phyloP scores from a whole-genome alignment of 2,329 filamentous ascomycete genomes.

The Thelonectria rubi region DNA sequence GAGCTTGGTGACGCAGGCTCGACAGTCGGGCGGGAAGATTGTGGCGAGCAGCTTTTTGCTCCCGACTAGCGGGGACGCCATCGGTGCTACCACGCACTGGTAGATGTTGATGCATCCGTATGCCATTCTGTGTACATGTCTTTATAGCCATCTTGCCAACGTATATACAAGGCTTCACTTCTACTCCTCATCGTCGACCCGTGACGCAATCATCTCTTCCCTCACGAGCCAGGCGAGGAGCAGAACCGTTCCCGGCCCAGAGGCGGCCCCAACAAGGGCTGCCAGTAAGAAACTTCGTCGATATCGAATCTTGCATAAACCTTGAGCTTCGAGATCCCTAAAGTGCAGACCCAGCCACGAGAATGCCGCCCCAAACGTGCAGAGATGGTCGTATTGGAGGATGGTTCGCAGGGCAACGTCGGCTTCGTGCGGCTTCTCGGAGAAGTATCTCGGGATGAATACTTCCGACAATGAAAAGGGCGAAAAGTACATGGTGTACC shows the following conservation, averaged over 20 bases:
- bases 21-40: conserved; percentile 50
- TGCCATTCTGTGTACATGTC: not conserved
- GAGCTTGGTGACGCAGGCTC: conserved; percentile 46
- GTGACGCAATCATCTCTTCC: conserved; percentile 29
- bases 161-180: not conserved
- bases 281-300: conserved; percentile 5
- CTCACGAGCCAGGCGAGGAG: conserved; percentile 33
- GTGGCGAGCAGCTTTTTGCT: conserved; percentile 52
- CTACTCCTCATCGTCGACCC: not conserved
- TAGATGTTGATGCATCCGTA: not conserved
- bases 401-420: conserved; percentile 31
- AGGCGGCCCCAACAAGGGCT: not conserved
- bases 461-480: conserved; percentile 18
- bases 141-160: not conserved
- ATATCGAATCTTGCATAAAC: conserved; percentile 26
- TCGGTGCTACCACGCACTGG: conserved; percentile 30
- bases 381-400: conserved; percentile 44
- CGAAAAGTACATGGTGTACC: conserved; percentile 29
- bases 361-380: conserved; percentile 28
- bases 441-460: conserved; percentile 39
- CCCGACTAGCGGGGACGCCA: conserved; percentile 40
- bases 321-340: conserved; percentile 35
- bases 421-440: conserved; percentile 26
- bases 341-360: conserved; percentile 40
- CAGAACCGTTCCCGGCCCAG: conserved; percentile 31